Evolutionary conservation across 108 stramenopile genomes (phyloP), one percentile per base, ranked within the genome.

Genomic region (Skeletonema grethae): DNA sequence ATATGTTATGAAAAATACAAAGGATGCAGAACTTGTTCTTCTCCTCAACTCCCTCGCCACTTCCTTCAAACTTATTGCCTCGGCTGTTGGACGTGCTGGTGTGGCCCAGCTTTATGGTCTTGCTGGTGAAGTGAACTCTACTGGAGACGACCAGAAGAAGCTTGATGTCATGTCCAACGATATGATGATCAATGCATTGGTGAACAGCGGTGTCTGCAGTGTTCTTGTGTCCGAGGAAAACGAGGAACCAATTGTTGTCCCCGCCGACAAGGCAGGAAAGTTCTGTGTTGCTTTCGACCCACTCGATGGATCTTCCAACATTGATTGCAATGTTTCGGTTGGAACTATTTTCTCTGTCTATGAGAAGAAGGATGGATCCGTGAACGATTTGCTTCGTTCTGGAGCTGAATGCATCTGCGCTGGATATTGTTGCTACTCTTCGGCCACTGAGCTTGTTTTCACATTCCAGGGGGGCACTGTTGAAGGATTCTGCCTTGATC

Each of bases 81-180:
- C 92, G 6, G 91, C 95, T 48, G 91, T 93, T 9, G 83, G 92
- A 60, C 88, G 92, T 56, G 95, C 95, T 24, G 92, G 95, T 50
- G 86, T 96, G 20, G 92, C 95, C 50, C 82, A 89, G 63, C 87
- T 97, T 16, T 98, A 98, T 73, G 99, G 99, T 67, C 82, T 98
- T 31, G 97, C 97, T 7, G 99, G 99, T 12, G 92, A 97, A 73
- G 90, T 92, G 63, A 99, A 98, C 86, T 84, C 87, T 35, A 97
- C 97, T n/a, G 98, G 99, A 16, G 99, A 99, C 72, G 96, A 98
- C 79, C 97, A 97, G 67, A 99, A 99, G 85, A 99, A 98, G 84
- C 94, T 99, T n/a, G 98, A 99, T 80, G 91, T 99, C 30, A 77
- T 99, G 75, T 92, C 97, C 18, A 96, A 98, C 73, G 99, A 99